These are phyloP conservation scores for Westerdykella aurantiaca DNA, from an alignment of 2,329 filamentous ascomycete genomes.

Conservation along the genomic window DNA sequence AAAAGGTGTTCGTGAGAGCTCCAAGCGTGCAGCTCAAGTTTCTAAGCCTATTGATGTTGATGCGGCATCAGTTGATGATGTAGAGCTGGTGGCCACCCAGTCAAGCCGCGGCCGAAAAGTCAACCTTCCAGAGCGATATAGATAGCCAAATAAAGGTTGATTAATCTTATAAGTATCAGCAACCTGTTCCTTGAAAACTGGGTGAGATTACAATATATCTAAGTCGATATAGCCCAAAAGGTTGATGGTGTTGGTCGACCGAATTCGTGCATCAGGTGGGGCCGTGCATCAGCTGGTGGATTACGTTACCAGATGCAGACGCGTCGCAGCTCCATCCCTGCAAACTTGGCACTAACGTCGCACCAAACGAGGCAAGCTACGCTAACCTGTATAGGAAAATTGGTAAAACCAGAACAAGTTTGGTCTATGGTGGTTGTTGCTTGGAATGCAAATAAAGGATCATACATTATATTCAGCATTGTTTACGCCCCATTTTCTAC, in stretches of 20 bases:
- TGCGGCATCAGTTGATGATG: background rate
- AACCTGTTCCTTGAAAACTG: no score
- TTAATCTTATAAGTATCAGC: background rate
- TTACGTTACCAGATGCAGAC: background rate
- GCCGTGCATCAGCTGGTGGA: constrained; percentile 2
- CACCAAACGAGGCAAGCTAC: no score
- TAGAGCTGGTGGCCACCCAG: background rate
- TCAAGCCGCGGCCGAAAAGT: background rate
- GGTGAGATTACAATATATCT: no score
- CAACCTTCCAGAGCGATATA: background rate
- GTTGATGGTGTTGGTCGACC: background rate
- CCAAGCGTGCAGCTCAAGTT: background rate
- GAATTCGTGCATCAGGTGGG: constrained; percentile 2
- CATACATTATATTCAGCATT: no score
- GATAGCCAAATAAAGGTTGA: background rate
- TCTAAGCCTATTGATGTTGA: background rate
- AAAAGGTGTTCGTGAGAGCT: background rate
- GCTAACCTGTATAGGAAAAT: no score
- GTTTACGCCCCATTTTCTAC: no score
- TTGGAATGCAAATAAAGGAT: no score
- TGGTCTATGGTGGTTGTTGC: no score
- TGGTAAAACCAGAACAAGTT: no score
- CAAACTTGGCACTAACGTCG: background rate
- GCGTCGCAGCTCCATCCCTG: no score
- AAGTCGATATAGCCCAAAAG: no score